A percentile compares a stretch with the other conserved stretches of the same genome.
Evolutionary conservation across 805 yeast species (phyloP).

Genomic region (Wickerhamiella cacticola): DNA sequence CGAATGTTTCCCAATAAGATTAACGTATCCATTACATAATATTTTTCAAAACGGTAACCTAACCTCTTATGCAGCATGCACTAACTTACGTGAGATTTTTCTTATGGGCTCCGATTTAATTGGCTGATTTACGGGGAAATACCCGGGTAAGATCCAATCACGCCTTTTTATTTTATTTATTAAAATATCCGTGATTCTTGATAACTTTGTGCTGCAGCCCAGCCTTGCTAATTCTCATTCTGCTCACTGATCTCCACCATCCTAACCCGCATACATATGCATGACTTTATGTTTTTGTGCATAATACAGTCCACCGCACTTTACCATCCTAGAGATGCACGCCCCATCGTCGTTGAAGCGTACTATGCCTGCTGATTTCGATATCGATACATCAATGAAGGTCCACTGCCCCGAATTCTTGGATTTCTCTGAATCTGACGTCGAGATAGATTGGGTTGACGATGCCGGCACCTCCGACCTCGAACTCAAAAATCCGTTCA

Average conservation of each 20-base stretch:
- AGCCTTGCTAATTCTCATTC: too few relatives aligned
- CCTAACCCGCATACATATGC: conserved; percentile 6
- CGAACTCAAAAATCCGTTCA: conserved; percentile 1
- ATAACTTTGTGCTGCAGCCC: too few relatives aligned
- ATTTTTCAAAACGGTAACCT: conserved; percentile 5
- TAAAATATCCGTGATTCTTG: too few relatives aligned
- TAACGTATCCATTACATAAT: background rate
- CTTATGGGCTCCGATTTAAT: background rate
- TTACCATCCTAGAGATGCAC: background rate
- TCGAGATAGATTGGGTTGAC: background rate
- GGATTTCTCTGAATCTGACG: background rate
- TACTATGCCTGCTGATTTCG: background rate
- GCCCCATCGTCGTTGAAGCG: background rate
- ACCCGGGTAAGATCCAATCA: too few relatives aligned
- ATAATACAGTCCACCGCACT: background rate
- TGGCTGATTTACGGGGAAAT: background rate
- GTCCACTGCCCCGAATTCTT: conserved; percentile 4
- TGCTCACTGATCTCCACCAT: background rate
- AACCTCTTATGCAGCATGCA: conserved; percentile 1
- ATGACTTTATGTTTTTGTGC: background rate
- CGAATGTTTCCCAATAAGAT: too few relatives aligned
- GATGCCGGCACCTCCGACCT: background rate
- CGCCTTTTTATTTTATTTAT: too few relatives aligned
- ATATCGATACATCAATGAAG: background rate
- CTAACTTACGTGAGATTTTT: background rate